A percentile compares a stretch with the other conserved stretches of the same genome.
phyloP scores from a whole-genome alignment of 2,329 filamentous ascomycete species.

The Trichophyton mentagrophytes region DNA sequence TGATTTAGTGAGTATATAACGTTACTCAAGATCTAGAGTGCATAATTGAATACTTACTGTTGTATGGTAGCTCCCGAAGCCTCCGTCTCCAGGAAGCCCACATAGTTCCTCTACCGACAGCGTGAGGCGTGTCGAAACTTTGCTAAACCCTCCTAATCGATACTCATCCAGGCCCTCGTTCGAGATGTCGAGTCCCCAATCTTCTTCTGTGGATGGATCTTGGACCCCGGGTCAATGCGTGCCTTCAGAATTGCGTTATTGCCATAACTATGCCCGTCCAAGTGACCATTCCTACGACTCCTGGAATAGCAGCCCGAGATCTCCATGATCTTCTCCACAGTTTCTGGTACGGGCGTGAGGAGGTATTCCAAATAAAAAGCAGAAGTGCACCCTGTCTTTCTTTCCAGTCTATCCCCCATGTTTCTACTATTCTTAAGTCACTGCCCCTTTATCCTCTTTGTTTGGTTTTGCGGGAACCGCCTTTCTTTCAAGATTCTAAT shows the following conservation, averaged over 20 bases:
- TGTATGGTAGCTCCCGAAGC: not conserved
- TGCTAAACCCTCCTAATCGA: not conserved
- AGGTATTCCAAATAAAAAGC: not conserved
- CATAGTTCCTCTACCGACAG: not conserved
- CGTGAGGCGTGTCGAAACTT: not conserved
- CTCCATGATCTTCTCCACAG: not conserved
- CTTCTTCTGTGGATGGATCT: not conserved
- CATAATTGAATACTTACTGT: not conserved
- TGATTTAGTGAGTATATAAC: not conserved
- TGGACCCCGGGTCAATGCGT: not conserved
- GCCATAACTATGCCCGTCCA: not conserved
- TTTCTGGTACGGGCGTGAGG: not conserved
- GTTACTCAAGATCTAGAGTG: not conserved
- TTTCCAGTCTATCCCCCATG: not conserved
- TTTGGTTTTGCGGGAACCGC: not conserved
- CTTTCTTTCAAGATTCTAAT: not conserved
- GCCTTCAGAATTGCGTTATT: not conserved
- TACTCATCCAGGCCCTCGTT: not conserved
- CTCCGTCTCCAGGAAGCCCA: not conserved
- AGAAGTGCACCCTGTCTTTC: not conserved
- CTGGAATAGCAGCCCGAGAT: not conserved
- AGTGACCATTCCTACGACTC: not conserved
- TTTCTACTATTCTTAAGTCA: constrained; percentile 1
- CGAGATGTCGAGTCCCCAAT: not conserved
- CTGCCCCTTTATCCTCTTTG: not conserved